These are phyloP conservation scores for Eleusine coracana DNA, from an alignment of 176 grass and related monocot species.

Conservation along the genomic window DNA sequence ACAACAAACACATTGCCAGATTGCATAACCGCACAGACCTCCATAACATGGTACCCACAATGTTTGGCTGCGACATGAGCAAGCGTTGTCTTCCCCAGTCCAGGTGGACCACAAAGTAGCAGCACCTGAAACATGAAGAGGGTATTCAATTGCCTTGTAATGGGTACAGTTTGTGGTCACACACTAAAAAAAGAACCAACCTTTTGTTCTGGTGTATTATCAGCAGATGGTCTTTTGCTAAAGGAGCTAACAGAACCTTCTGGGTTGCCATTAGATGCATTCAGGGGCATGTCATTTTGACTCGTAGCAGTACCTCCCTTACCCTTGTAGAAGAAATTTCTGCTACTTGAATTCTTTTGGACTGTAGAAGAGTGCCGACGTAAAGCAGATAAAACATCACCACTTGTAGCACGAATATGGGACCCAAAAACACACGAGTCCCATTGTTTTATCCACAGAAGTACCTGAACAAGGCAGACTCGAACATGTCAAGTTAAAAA, in stretches of 20 bases:
- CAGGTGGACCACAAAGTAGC: conserved; percentile 91
- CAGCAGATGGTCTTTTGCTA: conserved; percentile 47
- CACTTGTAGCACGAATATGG: conserved; percentile 71
- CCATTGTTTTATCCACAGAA: conserved; percentile 97
- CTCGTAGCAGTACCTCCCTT: conserved; percentile 42
- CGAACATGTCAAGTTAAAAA: conserved; percentile 29
- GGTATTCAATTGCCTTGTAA: conserved; percentile 6
- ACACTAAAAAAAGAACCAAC: conserved; percentile 30
- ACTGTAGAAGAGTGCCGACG: conserved; percentile 68
- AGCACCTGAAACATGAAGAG: conserved; percentile 67
- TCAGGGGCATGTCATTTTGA: conserved; percentile 49
- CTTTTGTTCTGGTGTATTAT: conserved; percentile 82
- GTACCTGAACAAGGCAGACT: conserved; percentile 56
- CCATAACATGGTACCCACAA: conserved; percentile 94
- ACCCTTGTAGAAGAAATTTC: conserved; percentile 60
- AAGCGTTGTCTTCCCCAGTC: conserved; percentile 96
- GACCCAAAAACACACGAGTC: conserved; percentile 94
- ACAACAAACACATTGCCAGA: not conserved
- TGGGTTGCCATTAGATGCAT: conserved; percentile 41
- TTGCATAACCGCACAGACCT: conserved; percentile 58
- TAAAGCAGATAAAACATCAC: conserved; percentile 81
- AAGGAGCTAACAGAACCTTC: conserved; percentile 46
- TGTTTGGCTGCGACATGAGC: conserved; percentile 88
- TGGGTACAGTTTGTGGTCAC: not conserved
- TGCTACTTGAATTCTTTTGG: conserved; percentile 67